A percentile compares a stretch with the other conserved stretches of the same genome.
These are phyloP conservation scores for Hypomontagnella submonticulosa DNA, from an alignment of 495 filamentous ascomycete genomes.

Conservation along the genomic window DNA sequence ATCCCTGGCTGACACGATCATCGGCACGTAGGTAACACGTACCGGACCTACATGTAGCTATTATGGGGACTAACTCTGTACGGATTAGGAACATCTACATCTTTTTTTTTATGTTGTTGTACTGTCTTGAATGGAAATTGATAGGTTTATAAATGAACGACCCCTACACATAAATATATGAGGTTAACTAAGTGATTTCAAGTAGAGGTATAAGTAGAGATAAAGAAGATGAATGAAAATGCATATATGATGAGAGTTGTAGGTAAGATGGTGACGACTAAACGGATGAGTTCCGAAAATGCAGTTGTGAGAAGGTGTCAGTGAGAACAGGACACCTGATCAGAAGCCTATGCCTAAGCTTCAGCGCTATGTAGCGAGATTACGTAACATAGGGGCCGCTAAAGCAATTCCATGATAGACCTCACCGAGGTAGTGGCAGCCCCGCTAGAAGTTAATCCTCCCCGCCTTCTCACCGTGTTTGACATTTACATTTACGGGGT, in stretches of 20 bases:
- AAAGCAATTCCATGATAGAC: neutral
- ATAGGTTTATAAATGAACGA: too few relatives aligned
- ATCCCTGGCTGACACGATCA: slow-evolving; percentile 10
- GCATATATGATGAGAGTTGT: neutral
- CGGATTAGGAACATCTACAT: too few relatives aligned
- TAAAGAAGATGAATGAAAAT: too few relatives aligned
- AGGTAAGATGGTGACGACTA: neutral
- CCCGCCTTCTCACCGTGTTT: slow-evolving; percentile 13
- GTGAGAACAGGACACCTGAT: slow-evolving; percentile 1
- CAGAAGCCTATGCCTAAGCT: neutral
- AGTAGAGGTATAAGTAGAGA: too few relatives aligned
- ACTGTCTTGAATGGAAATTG: too few relatives aligned
- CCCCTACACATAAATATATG: too few relatives aligned
- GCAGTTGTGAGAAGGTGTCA: too few relatives aligned
- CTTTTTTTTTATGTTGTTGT: neutral
- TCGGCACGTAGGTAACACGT: slow-evolving; percentile 16
- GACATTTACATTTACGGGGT: neutral
- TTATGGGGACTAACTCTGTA: slow-evolving; percentile 1
- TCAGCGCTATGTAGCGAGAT: neutral
- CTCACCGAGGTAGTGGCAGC: neutral
- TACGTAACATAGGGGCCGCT: slow-evolving; percentile 10
- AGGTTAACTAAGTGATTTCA: too few relatives aligned
- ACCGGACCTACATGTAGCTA: slow-evolving; percentile 9
- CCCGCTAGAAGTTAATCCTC: neutral
- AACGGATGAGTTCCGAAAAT: slow-evolving; percentile 15